Conservation (phyloP, 371 early-diverging fungal genomes). For the Rhizomucor pusillus region DNA sequence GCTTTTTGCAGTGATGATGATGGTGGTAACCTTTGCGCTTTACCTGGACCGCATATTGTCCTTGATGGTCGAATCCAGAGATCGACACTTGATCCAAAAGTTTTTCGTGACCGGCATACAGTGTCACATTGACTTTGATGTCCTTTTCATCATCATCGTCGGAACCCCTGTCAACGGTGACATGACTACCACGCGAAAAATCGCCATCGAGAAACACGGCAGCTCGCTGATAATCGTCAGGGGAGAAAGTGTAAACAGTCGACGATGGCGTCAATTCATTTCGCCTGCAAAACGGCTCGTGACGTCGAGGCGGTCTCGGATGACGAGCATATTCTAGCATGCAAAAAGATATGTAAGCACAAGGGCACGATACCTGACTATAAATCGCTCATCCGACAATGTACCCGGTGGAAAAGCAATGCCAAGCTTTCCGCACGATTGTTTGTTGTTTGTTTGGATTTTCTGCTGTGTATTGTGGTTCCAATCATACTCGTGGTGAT, state of each 20-base stretch:
- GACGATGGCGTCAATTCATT: constrained; percentile 2
- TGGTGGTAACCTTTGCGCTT: constrained; percentile 9
- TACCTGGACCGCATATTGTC: constrained; percentile 18
- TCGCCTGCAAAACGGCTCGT: constrained; percentile 8
- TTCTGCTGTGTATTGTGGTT: no score
- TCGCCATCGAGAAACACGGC: constrained; percentile 13
- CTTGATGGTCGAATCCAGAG: constrained; percentile 19
- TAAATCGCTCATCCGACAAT: not conserved
- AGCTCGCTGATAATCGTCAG: constrained; percentile 14
- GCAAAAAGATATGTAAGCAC: no score
- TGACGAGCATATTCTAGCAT: constrained; percentile 9
- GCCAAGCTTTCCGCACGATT: constrained; percentile 2
- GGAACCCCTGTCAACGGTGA: not conserved
- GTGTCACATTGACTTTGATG: constrained; percentile 13
- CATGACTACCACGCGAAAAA: constrained; percentile 7
- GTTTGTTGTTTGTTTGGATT: no score
- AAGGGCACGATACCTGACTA: not conserved
- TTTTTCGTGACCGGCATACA: constrained; percentile 7
- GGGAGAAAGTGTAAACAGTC: constrained; percentile 11
- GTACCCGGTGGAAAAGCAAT: constrained; percentile 12
- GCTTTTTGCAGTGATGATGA: constrained; percentile 2
- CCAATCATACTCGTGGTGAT: no score
- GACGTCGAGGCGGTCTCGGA: constrained; percentile 12
- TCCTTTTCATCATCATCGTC: constrained; percentile 1
- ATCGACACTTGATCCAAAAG: constrained; percentile 5